Evolutionary conservation across 192 early-diverging fungal species (phyloP).

Genomic region (Linnemannia elongata): DNA sequence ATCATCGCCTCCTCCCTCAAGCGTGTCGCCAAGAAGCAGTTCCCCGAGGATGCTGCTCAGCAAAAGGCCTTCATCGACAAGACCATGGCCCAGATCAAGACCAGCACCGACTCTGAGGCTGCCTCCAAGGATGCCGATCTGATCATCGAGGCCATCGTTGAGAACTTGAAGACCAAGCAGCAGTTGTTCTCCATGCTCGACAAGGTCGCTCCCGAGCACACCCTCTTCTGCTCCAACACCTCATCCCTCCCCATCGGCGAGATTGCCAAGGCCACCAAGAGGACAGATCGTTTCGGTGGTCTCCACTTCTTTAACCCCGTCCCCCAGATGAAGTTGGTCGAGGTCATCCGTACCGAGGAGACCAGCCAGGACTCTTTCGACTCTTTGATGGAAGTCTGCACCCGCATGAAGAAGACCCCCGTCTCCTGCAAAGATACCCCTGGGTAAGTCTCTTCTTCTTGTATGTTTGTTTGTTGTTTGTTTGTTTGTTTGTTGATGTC

Average conservation of each 20-base stretch:
- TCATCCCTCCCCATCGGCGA: constrained; percentile 88
- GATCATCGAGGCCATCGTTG: constrained; percentile 96
- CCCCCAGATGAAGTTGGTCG: constrained; percentile 98
- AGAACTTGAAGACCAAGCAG: constrained; percentile 92
- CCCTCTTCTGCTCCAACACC: constrained; percentile 94
- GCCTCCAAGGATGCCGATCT: constrained; percentile 79
- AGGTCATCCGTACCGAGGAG: constrained; percentile 84
- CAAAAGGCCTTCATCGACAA: constrained; percentile 79
- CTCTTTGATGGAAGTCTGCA: constrained; percentile 75
- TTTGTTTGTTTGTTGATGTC: too few species aligned
- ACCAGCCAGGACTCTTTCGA: constrained; percentile 74
- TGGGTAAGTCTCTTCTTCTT: constrained; percentile 65
- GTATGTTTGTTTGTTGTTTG: background rate
- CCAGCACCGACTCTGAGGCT: constrained; percentile 74
- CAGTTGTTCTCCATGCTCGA: constrained; percentile 83
- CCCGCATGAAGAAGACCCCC: constrained; percentile 86
- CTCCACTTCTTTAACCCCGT: constrained; percentile 99
- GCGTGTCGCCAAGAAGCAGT: constrained; percentile 93
- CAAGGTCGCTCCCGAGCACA: constrained; percentile 72
- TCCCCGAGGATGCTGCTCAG: constrained; percentile 74
- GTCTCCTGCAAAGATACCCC: constrained; percentile 98
- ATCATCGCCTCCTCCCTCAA: constrained; percentile 89
- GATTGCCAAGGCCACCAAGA: constrained; percentile 78
- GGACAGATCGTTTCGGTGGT: constrained; percentile 79
- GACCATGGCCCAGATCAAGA: constrained; percentile 73